Percentiles rank a stretch among this genome's conserved stretches.
Conservation (phyloP, 2,329 filamentous ascomycete genomes). For the Aschersonia sp. region DNA sequence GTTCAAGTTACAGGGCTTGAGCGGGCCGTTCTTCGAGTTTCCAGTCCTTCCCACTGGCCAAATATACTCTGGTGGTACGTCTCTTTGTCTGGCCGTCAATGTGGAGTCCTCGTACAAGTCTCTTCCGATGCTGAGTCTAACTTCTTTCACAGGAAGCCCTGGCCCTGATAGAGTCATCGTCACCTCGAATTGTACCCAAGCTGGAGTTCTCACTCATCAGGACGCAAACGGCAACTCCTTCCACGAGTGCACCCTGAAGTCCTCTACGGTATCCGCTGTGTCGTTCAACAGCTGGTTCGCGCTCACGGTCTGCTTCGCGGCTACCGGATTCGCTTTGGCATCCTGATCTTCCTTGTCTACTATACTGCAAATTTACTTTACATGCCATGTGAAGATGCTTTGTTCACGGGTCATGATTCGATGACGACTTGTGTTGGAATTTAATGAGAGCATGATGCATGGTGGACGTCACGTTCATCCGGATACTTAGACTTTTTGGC, state of each 20-base stretch:
- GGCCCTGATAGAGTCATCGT: slow-evolving; percentile 50
- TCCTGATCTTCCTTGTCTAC: not conserved
- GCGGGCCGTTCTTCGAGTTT: slow-evolving; percentile 49
- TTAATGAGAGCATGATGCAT: too few species aligned
- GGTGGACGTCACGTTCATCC: too few species aligned
- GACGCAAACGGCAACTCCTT: slow-evolving; percentile 3
- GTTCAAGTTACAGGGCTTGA: slow-evolving; percentile 39
- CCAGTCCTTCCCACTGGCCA: slow-evolving; percentile 35
- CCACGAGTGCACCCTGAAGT: slow-evolving; percentile 1
- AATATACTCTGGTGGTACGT: slow-evolving; percentile 39
- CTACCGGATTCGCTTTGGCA: not conserved
- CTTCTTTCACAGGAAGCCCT: slow-evolving; percentile 30
- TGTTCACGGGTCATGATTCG: too few species aligned
- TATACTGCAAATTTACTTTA: too few species aligned
- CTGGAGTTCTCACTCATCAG: slow-evolving; percentile 47
- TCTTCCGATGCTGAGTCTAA: not conserved
- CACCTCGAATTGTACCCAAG: slow-evolving; percentile 35
- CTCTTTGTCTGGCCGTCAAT: too few species aligned
- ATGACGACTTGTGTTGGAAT: too few species aligned
- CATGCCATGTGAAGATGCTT: too few species aligned
- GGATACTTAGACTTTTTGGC: too few species aligned
- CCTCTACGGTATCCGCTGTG: not conserved
- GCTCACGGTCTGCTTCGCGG: not conserved
- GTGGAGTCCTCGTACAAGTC: too few species aligned
- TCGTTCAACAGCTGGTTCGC: not conserved